A percentile compares a stretch with the other conserved stretches of the same genome.
Conservation (phyloP, 2,329 filamentous ascomycete genomes). For the Ophiocordyceps australis region DNA sequence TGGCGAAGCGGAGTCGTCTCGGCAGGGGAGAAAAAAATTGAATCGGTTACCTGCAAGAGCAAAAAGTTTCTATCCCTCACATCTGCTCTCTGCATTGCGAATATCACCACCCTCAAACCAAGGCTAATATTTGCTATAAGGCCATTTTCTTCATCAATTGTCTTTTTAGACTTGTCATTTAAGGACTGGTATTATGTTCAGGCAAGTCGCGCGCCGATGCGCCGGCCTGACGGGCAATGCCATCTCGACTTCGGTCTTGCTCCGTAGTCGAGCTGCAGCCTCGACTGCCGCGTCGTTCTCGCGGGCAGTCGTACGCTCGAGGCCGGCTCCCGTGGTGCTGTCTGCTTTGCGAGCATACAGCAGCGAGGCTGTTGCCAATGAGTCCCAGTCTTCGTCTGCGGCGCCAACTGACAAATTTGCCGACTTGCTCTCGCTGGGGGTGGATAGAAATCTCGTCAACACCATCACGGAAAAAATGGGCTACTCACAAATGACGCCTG, state of each 20-base stretch:
- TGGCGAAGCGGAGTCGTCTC: too few relatives aligned
- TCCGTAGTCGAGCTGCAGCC: constrained; percentile 10
- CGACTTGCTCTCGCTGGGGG: constrained; percentile 24
- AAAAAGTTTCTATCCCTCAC: too few relatives aligned
- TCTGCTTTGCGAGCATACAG: constrained; percentile 19
- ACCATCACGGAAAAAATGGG: constrained; percentile 56
- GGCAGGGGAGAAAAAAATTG: too few relatives aligned
- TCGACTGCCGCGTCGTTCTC: constrained; percentile 7
- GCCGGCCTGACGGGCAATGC: constrained; percentile 15
- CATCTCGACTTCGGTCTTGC: constrained; percentile 10
- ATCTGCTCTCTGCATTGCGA: too few relatives aligned
- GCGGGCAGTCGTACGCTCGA: too few relatives aligned
- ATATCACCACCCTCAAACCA: too few relatives aligned
- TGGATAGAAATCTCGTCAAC: constrained; percentile 46
- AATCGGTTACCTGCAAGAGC: too few relatives aligned
- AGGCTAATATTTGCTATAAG: too few relatives aligned
- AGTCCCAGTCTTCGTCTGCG: constrained; percentile 1
- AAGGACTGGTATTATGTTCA: too few relatives aligned
- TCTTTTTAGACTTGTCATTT: too few relatives aligned
- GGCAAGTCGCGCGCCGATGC: constrained; percentile 19
- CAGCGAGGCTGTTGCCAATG: constrained; percentile 14
- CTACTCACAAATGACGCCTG: constrained; percentile 78
- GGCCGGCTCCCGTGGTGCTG: too few relatives aligned
- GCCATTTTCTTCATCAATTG: too few relatives aligned
- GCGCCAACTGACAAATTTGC: constrained; percentile 20